Conservation (phyloP, 2,329 filamentous ascomycete species). For the Bipolaris oryzae region DNA sequence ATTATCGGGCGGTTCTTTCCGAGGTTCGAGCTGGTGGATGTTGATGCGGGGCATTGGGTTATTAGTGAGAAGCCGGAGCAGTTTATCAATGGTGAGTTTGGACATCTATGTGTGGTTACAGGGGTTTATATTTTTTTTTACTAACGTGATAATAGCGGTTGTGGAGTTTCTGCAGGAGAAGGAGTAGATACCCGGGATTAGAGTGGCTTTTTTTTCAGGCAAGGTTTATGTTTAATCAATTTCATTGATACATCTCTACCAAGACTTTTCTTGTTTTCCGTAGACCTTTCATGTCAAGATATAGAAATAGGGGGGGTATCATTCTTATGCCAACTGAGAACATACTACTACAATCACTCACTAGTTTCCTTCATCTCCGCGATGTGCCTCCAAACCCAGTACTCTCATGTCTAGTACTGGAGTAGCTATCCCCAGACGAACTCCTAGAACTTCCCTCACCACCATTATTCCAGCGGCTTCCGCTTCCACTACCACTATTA, state of each 20-base stretch:
- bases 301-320: conserved; percentile 33
- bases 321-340: conserved; percentile 33
- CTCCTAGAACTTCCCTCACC: conserved; percentile 47
- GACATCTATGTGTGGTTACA: too few relatives aligned
- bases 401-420: conserved; percentile 65
- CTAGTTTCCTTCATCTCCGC: conserved; percentile 32
- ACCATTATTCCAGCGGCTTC: conserved; percentile 45
- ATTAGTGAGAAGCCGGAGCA: conserved; percentile 85
- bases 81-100: conserved; percentile 70
- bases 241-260: too few relatives aligned
- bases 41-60: conserved; percentile 85
- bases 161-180: conserved; percentile 67
- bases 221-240: neutral
- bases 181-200: conserved; percentile 27
- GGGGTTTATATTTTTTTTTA: too few relatives aligned
- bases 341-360: neutral
- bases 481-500: conserved; percentile 41
- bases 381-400: conserved; percentile 75
- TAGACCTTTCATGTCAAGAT: neutral
- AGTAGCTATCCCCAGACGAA: conserved; percentile 46
- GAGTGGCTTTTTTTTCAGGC: neutral
- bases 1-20: conserved; percentile 83
- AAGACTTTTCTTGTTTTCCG: too few relatives aligned
- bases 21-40: conserved; percentile 71
- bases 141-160: conserved; percentile 57